These are phyloP conservation scores for Hymenoscyphus fructigenus DNA, from an alignment of 2,329 filamentous ascomycete species.

Conservation along the genomic window DNA sequence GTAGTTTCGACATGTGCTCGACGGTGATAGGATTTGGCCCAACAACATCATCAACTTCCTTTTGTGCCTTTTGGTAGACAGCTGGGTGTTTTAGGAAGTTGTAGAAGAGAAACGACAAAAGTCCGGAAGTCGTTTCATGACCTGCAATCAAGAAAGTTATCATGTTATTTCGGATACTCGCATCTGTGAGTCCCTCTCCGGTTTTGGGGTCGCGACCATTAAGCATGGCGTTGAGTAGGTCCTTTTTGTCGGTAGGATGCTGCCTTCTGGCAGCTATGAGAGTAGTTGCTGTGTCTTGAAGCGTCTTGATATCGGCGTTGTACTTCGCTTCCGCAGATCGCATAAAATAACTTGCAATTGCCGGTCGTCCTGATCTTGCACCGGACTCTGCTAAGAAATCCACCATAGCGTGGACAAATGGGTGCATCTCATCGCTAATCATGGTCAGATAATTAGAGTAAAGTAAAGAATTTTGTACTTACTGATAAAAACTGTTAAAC, in stretches of 20 bases:
- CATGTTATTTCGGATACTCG: constrained; percentile 66
- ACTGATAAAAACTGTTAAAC: constrained; percentile 74
- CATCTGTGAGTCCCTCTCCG: constrained; percentile 61
- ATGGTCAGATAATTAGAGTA: not conserved
- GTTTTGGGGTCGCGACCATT: constrained; percentile 66
- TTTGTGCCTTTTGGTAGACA: constrained; percentile 46
- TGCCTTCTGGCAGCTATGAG: constrained; percentile 58
- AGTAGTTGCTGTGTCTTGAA: constrained; percentile 57
- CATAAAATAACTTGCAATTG: constrained; percentile 50
- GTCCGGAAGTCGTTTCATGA: constrained; percentile 65
- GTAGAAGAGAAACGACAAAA: constrained; percentile 51
- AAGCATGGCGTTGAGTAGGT: constrained; percentile 70
- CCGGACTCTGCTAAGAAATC: constrained; percentile 60
- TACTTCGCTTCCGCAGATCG: constrained; percentile 47
- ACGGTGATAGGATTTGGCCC: constrained; percentile 45
- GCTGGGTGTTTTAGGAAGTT: constrained; percentile 52
- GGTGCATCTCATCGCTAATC: constrained; percentile 57
- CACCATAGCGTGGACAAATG: constrained; percentile 68
- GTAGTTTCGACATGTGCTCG: constrained; percentile 53
- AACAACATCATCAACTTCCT: constrained; percentile 55
- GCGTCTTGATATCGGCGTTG: constrained; percentile 51
- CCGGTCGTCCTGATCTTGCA: constrained; percentile 48
- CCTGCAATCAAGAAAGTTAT: constrained; percentile 67
- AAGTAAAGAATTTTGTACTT: not conserved
- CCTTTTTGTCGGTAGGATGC: constrained; percentile 58